A percentile compares a stretch with the other conserved stretches of the same genome.
These are phyloP conservation scores for Staphylotrichum tortipilum DNA, from an alignment of 495 filamentous ascomycete genomes.

Conservation along the genomic window DNA sequence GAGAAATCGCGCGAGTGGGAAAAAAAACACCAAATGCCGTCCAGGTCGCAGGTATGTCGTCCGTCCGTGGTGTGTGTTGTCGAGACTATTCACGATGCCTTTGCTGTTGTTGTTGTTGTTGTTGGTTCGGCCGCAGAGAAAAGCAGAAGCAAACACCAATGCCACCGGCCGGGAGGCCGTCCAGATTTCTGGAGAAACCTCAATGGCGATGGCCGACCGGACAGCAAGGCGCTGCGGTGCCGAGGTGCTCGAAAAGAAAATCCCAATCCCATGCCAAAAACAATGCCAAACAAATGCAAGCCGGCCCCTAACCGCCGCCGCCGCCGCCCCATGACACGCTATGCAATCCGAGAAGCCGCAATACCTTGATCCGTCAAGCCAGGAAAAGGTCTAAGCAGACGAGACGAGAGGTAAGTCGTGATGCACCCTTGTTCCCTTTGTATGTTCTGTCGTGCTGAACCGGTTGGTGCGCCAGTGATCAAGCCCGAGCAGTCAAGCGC, in stretches of 20 bases:
- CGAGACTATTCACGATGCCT: no score
- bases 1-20: not conserved
- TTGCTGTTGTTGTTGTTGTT: no score
- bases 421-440: not conserved
- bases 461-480: not conserved
- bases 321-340: slow-evolving; percentile 2
- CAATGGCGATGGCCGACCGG: no score
- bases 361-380: not conserved
- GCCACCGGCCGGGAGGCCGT: no score
- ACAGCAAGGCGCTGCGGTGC: no score
- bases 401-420: slow-evolving; percentile 2
- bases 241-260: no score
- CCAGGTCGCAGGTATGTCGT: not conserved
- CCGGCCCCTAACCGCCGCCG: no score
- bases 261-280: no score
- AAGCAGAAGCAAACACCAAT: no score
- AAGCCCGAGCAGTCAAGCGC: not conserved
- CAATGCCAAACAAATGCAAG: not conserved
- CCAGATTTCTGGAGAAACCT: no score
- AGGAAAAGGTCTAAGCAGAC: not conserved
- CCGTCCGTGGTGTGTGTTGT: no score
- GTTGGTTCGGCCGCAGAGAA: no score
- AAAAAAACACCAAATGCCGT: slow-evolving; percentile 5
- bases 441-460: not conserved
- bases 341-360: not conserved